A percentile compares a stretch with the other conserved stretches of the same genome.
Conservation (phyloP, 2,329 filamentous ascomycete genomes). For the Microdochium bolleyi region DNA sequence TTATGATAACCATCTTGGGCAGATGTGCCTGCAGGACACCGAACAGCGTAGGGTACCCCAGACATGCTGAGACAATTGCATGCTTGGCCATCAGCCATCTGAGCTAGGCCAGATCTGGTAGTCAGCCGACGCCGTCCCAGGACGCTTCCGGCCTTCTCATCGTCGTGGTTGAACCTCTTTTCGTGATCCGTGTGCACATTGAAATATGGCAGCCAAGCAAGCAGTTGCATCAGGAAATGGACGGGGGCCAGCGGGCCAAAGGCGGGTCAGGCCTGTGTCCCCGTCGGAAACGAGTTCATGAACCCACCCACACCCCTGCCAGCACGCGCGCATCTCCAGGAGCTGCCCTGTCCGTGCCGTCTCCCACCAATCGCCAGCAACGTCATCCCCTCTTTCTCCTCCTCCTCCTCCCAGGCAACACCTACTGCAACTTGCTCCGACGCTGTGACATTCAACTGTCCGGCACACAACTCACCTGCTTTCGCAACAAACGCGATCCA, state of each 20-base stretch:
- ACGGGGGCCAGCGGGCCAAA: too few species aligned
- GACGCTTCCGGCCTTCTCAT: background rate
- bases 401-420: background rate
- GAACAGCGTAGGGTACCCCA: background rate
- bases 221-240: too few species aligned
- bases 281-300: too few species aligned
- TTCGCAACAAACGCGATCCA: constrained; percentile 1
- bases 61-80: background rate
- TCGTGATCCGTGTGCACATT: too few species aligned
- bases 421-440: background rate
- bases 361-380: background rate
- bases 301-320: background rate
- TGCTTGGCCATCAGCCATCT: background rate
- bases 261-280: too few species aligned
- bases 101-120: background rate
- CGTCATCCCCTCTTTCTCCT: background rate
- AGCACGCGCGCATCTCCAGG: background rate
- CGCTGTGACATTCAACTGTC: background rate
- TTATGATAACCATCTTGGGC: too few species aligned
- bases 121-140: too few species aligned
- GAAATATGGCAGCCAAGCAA: too few species aligned
- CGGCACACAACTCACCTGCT: background rate
- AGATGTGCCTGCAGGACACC: too few species aligned
- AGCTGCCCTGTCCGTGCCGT: background rate
- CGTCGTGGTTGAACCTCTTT: background rate